Evolutionary conservation across 2,329 filamentous ascomycete species (phyloP).

Genomic region (Dothideomycetes sp.): DNA sequence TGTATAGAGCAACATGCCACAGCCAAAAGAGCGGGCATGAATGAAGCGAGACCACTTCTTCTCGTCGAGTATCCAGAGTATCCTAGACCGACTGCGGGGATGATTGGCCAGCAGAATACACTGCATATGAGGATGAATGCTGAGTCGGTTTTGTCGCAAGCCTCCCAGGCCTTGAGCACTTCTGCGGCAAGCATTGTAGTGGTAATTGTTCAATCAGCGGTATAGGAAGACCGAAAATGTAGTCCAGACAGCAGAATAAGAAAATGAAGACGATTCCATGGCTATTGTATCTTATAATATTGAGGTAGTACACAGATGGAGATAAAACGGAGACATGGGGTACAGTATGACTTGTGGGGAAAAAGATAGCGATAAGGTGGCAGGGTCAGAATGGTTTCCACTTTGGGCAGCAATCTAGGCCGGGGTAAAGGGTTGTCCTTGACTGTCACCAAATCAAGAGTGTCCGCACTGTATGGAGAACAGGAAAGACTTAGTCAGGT

Average conservation of each 20-base stretch:
- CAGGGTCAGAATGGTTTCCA: neutral
- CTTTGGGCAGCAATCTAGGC: constrained; percentile 5
- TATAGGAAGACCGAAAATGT: neutral
- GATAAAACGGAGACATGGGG: constrained; percentile 3
- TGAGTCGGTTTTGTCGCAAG: constrained; percentile 45
- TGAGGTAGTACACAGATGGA: neutral
- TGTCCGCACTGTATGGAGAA: no score
- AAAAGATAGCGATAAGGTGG: constrained; percentile 6
- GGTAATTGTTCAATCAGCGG: neutral
- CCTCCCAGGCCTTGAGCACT: constrained; percentile 24
- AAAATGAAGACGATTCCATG: neutral
- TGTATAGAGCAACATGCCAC: constrained; percentile 42
- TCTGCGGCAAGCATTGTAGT: no score
- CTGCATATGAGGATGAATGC: constrained; percentile 43
- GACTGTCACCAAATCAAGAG: no score
- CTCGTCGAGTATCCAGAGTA: constrained; percentile 43
- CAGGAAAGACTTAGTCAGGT: no score
- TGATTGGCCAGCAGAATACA: constrained; percentile 45
- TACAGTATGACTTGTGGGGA: no score
- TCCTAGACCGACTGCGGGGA: constrained; percentile 43
- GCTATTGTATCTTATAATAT: constrained; percentile 5
- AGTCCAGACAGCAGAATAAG: neutral
- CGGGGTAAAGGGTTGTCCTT: neutral
- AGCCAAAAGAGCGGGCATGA: constrained; percentile 40
- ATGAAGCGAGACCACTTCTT: constrained; percentile 39